Evolutionary conservation across 2,329 filamentous ascomycete species (phyloP), one percentile per base, ranked within the genome.

Genomic region (Fulvia fulva): DNA sequence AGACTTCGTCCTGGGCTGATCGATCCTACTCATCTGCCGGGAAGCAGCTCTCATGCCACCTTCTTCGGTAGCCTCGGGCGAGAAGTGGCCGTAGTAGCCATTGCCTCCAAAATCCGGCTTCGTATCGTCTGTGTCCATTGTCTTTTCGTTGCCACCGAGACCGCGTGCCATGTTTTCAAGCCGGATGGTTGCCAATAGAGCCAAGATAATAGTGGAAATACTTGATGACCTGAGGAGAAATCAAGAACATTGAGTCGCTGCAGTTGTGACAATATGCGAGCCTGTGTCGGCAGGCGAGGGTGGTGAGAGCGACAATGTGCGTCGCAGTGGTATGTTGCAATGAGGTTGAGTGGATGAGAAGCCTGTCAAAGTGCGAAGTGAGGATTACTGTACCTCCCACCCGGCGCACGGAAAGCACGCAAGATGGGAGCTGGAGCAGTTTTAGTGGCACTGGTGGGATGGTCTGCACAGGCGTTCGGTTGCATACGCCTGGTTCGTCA

Each of bases 1-100:
- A 34, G 73, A 73, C 55, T 72, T 72, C 7, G 65, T 68, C 51
- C 73, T 64, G 3, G 74, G 71, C 22, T 63, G 65, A 50, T 75
- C 77, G 59, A 79, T 73, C 53, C 78, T 70, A 60, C 71, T 77
- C 69, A 77, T 73, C 53, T 73, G 74, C 57, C 70, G 71, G 7
- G 56, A 63, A 46, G 55, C 62, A 45, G 61, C 49, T 30, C 62
- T 64, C 49, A 67, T 63, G 23, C 63, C 68, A 23, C 63, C 63
- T 22, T 66, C 69, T 60, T 75, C 73, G n/a, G 69, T 69, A 14
- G 65, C 62, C 23, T 68, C 63, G 45, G 60, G 62, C 51, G 65
- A 49, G 45, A 69, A 67, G 44, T 56, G 65, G 51, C 63, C 62
- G 45, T 70, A 66, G 60, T 69, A 65, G 56, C 59, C 65, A 44